A percentile compares a stretch with the other conserved stretches of the same genome.
Conservation (phyloP, 805 yeast genomes). For the Wickerhamiella siamensis region DNA sequence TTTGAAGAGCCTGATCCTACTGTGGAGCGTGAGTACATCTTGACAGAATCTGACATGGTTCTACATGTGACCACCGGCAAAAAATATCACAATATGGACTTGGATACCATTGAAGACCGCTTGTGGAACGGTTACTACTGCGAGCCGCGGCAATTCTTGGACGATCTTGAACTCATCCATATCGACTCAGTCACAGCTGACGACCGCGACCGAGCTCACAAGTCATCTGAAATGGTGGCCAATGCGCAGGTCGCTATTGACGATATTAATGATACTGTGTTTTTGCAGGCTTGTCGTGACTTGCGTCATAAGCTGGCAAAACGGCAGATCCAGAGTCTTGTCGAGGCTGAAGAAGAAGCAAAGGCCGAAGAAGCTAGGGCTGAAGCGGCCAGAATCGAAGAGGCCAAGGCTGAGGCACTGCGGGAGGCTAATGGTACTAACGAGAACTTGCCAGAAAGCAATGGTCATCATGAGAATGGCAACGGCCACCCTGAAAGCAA, state of each 20-base stretch:
- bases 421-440: neutral
- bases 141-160: constrained; percentile 79
- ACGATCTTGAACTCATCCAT: constrained; percentile 73
- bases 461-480: neutral
- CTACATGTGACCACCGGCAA: constrained; percentile 65
- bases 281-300: constrained; percentile 61
- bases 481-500: no score
- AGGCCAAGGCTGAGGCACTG: neutral
- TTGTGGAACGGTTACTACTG: constrained; percentile 93
- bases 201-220: constrained; percentile 67
- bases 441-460: neutral
- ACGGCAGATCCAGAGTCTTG: constrained; percentile 14
- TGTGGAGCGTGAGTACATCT: constrained; percentile 26
- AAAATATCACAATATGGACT: constrained; percentile 71
- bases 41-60: constrained; percentile 55
- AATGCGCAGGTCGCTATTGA: constrained; percentile 93
- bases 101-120: constrained; percentile 86
- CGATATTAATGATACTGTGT: constrained; percentile 58
- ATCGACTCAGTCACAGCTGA: constrained; percentile 58
- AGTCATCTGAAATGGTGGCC: constrained; percentile 89
- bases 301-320: constrained; percentile 25
- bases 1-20: constrained; percentile 37
- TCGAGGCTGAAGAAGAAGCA: constrained; percentile 5
- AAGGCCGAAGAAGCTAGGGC: constrained; percentile 8
- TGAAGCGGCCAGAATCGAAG: constrained; percentile 1